Evolutionary conservation across 139 green algal species (phyloP), one percentile per base, ranked within the genome.

Genomic region (Chlorella sp.): DNA sequence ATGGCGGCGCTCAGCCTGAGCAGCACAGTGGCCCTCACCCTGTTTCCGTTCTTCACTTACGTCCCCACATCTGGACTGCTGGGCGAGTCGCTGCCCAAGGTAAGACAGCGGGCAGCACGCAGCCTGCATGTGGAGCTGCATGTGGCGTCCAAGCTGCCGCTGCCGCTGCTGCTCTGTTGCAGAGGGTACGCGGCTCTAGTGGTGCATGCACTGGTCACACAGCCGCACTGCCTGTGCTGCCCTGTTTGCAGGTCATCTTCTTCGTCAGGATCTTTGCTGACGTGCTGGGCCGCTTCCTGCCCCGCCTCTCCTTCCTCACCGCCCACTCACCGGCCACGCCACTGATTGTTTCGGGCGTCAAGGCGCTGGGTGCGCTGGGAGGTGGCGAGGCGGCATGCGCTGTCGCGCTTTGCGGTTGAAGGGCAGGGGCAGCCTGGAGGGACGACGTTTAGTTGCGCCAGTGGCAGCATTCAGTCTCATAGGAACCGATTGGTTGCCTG

Each of bases 31-130:
- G 74, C 86, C 13, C 90, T 91, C 87, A 89, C 85, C 38, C 67
- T 95, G 25, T 96, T 97, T 72, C 94, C 94, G 16, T 95, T 96
- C 82, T 96, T 97, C 88, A 96, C 94, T 3, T 96, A 92, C 78
- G 86, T 94, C 20, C 89, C 80, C 5, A 89, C 86, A 47, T 92
- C 80, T 4, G 94, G 94, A 0, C 63, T 86, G 26, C 63, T 97
- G 39, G 91, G 91, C 7, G 91, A 92, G 56, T 55, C 84, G 15
- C 76, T 97, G 34, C 91, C 94, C 12, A 90, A 94, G 88, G 92
- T 92, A 65, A 26, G 76, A 5, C 12, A 7, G 34, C 15, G 41
- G 68, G 60, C 60, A 32, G 18, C n/a, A n/a, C n/a, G n/a, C n/a
- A n/a, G n/a, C n/a, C n/a, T n/a, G n/a, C n/a, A n/a, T n/a, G n/a